Evolutionary conservation across 352 stramenopile species (phyloP).

Genomic region (Globisporangium lucens): DNA sequence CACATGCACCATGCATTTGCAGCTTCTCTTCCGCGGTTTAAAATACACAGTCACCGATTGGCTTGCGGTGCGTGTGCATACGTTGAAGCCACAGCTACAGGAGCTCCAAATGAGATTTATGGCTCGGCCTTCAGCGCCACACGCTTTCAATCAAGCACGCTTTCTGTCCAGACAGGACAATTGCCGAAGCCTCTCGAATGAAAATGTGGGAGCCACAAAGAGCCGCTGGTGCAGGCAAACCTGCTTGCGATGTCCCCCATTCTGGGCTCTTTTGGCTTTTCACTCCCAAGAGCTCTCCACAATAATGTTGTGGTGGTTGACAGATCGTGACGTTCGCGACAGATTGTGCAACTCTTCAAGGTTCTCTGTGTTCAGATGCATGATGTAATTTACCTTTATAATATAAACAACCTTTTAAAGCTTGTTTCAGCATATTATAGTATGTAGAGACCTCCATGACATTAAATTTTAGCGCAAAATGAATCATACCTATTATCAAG

Average conservation of each 20-base stretch:
- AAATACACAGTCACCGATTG: not conserved
- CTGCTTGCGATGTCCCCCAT: not conserved
- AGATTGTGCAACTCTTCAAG: conserved; percentile 4
- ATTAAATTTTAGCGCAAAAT: no score
- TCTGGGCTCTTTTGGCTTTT: conserved; percentile 3
- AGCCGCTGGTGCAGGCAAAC: not conserved
- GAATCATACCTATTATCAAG: not conserved
- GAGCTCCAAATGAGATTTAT: not conserved
- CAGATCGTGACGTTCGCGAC: conserved; percentile 1
- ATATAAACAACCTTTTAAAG: accelerated
- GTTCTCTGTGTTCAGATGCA: not conserved
- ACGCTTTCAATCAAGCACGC: not conserved
- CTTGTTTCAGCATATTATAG: not conserved
- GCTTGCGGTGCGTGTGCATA: not conserved
- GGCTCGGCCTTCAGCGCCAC: not conserved
- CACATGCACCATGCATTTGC: not conserved
- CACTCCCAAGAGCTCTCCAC: not conserved
- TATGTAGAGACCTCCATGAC: not conserved
- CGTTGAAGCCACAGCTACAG: not conserved
- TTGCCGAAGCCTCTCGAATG: not conserved
- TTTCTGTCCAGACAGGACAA: not conserved
- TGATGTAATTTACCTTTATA: not conserved
- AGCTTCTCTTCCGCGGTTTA: not conserved
- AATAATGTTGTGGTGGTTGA: not conserved
- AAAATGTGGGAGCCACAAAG: not conserved